Evolutionary conservation across 1,284 basidiomycete genomes (phyloP).

Genomic region (Ceraceosorus guamensis): DNA sequence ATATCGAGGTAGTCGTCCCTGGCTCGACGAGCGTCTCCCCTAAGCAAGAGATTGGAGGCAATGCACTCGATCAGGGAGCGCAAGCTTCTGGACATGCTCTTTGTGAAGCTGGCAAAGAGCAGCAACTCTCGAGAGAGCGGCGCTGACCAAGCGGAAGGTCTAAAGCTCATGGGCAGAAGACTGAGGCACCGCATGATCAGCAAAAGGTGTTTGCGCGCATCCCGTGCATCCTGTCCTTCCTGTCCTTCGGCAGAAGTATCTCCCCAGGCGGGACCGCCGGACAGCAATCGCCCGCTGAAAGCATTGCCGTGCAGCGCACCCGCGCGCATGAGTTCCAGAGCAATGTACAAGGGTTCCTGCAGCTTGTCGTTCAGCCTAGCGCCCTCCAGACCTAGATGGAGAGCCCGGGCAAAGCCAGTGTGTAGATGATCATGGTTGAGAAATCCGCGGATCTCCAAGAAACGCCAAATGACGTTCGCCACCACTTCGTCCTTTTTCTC

Average conservation of each 20-base stretch:
- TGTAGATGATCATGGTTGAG: conserved; percentile 78
- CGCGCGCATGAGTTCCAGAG: conserved; percentile 76
- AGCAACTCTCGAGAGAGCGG: conserved; percentile 90
- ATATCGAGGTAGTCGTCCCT: conserved; percentile 90
- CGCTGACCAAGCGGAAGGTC: conserved; percentile 59
- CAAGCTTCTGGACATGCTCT: conserved; percentile 78
- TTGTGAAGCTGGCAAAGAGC: conserved; percentile 95
- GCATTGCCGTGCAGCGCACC: conserved; percentile 89
- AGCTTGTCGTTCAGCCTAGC: conserved; percentile 92
- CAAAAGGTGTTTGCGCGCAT: conserved; percentile 61
- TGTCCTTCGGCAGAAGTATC: conserved; percentile 55
- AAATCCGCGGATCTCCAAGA: conserved; percentile 93
- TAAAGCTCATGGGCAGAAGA: conserved; percentile 85
- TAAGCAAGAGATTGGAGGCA: conserved; percentile 81
- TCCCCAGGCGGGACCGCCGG: conserved; percentile 90
- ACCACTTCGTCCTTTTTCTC: conserved; percentile 99
- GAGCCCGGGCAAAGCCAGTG: conserved; percentile 73
- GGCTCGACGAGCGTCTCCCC: conserved; percentile 72
- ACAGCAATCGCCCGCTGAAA: conserved; percentile 79
- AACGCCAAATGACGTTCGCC: conserved; percentile 95
- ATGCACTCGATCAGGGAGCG: conserved; percentile 85
- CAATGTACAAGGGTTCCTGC: conserved; percentile 88
- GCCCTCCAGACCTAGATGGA: conserved; percentile 69
- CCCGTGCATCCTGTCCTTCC: conserved; percentile 30
- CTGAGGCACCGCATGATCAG: conserved; percentile 92